Evolutionary conservation across 805 yeast genomes (phyloP).

Genomic region (Saccharomycopsis oosterbeekiorum): DNA sequence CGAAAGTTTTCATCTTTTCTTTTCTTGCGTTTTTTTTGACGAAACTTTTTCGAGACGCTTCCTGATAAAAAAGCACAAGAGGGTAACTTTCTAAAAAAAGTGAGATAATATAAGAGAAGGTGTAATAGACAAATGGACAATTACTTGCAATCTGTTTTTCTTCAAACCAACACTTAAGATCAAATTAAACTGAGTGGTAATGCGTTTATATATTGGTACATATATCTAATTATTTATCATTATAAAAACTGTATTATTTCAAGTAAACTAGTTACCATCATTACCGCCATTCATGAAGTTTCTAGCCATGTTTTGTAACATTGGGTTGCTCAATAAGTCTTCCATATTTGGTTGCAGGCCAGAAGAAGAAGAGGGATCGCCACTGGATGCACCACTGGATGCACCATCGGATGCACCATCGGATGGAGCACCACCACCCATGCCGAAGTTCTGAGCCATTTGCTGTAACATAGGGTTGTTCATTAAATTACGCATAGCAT

Average conservation of each 20-base stretch:
- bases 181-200: background rate
- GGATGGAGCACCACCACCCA: constrained; percentile 43
- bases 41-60: background rate
- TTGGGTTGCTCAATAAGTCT: constrained; percentile 74
- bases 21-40: background rate
- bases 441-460: constrained; percentile 72
- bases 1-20: background rate
- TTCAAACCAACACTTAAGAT: no score
- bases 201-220: background rate
- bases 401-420: constrained; percentile 21
- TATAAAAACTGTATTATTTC: background rate
- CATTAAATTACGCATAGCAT: constrained; percentile 63
- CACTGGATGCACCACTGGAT: no score
- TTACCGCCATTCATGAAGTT: constrained; percentile 51
- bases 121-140: background rate
- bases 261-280: constrained; percentile 10
- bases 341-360: constrained; percentile 43
- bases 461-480: constrained; percentile 69
- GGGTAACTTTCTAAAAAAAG: background rate
- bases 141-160: no score
- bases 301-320: constrained; percentile 59
- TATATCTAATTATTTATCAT: background rate
- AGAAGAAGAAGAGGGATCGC: constrained; percentile 18
- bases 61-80: background rate
- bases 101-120: background rate